Conservation (phyloP, 1,284 basidiomycete genomes). For the Puccinia coronata region DNA sequence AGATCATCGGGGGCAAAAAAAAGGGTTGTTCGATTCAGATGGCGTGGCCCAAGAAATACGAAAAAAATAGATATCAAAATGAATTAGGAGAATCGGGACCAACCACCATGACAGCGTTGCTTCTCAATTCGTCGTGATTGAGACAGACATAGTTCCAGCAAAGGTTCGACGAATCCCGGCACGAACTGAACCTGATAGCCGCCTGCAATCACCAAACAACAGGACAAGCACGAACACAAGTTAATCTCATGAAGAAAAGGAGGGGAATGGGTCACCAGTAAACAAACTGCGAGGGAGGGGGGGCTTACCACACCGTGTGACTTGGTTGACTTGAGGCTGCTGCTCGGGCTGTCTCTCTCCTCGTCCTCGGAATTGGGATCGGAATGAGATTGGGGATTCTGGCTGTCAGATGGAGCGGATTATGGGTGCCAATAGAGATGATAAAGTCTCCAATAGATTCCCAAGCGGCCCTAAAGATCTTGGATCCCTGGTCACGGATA, state of each 20-base stretch:
- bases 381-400: neutral
- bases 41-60: neutral
- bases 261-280: neutral
- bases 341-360: neutral
- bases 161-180: conserved; percentile 81
- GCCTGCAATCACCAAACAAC: too few species aligned
- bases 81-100: neutral
- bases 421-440: conserved; percentile 53
- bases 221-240: too few species aligned
- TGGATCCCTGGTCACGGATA: conserved; percentile 85
- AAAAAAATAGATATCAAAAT: neutral
- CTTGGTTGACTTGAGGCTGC: conserved; percentile 52
- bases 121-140: conserved; percentile 89
- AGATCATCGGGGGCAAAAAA: neutral
- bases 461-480: conserved; percentile 82
- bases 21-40: neutral
- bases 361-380: neutral
- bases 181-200: conserved; percentile 58
- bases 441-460: conserved; percentile 68
- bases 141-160: conserved; percentile 88
- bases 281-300: neutral
- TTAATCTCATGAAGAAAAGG: too few species aligned
- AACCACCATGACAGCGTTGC: conserved; percentile 69
- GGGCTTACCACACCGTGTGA: conserved; percentile 53
- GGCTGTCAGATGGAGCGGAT: conserved; percentile 61